Evolutionary conservation across 352 stramenopile species (phyloP).

Genomic region (Pythium pyrilobum): DNA sequence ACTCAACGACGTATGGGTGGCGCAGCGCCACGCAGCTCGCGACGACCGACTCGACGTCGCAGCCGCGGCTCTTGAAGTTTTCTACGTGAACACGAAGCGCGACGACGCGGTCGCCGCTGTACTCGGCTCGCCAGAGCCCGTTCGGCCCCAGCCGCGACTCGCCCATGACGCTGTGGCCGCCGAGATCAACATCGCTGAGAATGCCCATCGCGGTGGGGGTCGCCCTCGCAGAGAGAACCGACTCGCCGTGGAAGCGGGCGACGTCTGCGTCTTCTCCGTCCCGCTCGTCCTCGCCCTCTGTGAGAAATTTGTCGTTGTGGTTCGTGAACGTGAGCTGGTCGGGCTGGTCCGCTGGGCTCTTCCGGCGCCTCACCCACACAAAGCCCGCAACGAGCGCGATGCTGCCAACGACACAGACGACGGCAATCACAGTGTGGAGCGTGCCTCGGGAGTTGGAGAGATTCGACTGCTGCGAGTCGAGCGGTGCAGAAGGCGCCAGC

Average conservation of each 20-base stretch:
- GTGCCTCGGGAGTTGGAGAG: neutral
- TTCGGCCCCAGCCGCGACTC: slow-evolving; percentile 15
- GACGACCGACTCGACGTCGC: slow-evolving; percentile 42
- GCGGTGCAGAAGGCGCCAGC: no score
- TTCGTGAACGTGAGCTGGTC: slow-evolving; percentile 8
- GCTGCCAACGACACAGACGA: slow-evolving; percentile 9
- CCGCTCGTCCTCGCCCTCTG: neutral
- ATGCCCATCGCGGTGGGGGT: slow-evolving; percentile 1
- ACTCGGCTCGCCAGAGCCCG: slow-evolving; percentile 31
- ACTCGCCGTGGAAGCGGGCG: no score
- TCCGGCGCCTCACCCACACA: slow-evolving; percentile 6
- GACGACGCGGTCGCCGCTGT: slow-evolving; percentile 26
- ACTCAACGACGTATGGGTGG: slow-evolving; percentile 63
- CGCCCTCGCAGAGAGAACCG: no score
- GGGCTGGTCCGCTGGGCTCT: neutral
- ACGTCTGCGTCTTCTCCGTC: neutral
- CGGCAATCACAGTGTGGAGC: slow-evolving; percentile 3
- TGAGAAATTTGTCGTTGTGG: slow-evolving; percentile 19
- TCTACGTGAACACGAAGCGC: slow-evolving; percentile 38
- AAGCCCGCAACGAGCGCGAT: slow-evolving; percentile 13
- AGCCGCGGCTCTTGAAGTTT: slow-evolving; percentile 15
- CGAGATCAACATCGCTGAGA: slow-evolving; percentile 11
- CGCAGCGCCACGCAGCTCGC: slow-evolving; percentile 52
- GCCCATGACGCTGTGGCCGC: neutral
- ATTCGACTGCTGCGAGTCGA: no score